These are phyloP conservation scores for Endoconidiophora polonica DNA, from an alignment of 2,329 filamentous ascomycete genomes.

Conservation along the genomic window DNA sequence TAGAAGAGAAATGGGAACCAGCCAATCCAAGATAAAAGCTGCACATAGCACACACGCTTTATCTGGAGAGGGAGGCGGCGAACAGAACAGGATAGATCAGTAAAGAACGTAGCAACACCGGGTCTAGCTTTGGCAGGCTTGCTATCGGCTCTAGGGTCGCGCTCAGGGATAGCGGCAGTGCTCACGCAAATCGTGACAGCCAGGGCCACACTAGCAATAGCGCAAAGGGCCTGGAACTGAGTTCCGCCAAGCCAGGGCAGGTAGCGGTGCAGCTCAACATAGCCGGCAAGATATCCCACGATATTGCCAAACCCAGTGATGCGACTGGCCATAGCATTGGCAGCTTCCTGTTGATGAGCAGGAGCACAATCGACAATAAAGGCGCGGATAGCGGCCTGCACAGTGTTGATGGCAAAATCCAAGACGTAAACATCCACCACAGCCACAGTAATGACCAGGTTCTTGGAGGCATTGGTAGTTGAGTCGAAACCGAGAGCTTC, in stretches of 20 bases:
- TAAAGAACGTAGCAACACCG: slow-evolving; percentile 65
- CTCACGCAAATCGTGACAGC: slow-evolving; percentile 53
- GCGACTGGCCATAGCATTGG: slow-evolving; percentile 87
- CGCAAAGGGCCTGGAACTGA: slow-evolving; percentile 86
- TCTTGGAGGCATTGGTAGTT: slow-evolving; percentile 47
- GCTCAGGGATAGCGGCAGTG: slow-evolving; percentile 52
- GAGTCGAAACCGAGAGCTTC: slow-evolving; percentile 52
- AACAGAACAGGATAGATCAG: slow-evolving; percentile 58
- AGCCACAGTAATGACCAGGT: slow-evolving; percentile 56
- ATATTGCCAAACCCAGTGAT: slow-evolving; percentile 82
- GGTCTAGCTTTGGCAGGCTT: slow-evolving; percentile 30
- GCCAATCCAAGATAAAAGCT: slow-evolving; percentile 81
- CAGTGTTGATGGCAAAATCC: slow-evolving; percentile 92
- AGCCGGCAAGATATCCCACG: slow-evolving; percentile 74
- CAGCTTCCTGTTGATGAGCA: slow-evolving; percentile 79
- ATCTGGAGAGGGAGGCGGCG: slow-evolving; percentile 68
- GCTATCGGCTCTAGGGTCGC: slow-evolving; percentile 43
- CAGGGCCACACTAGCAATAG: slow-evolving; percentile 64
- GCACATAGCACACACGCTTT: slow-evolving; percentile 61
- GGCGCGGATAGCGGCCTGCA: slow-evolving; percentile 79
- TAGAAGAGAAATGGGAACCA: slow-evolving; percentile 96
- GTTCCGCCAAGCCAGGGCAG: slow-evolving; percentile 69
- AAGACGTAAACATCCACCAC: slow-evolving; percentile 78
- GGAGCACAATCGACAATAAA: slow-evolving; percentile 91
- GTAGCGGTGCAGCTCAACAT: slow-evolving; percentile 56